Percentiles rank a stretch among this genome's conserved stretches.
Evolutionary conservation across 176 grass and related monocot genomes (phyloP).

Genomic region (barley (Hordeum vulgare)): MorexV3_pseudomolecules_assembly NC_058520.1:119277206-119277705

Average conservation of each 20-base stretch:
- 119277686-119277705: conserved; percentile 55
- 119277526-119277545: conserved; percentile 43
- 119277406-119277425: conserved; percentile 59
- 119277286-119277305: conserved; percentile 60
- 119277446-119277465: conserved; percentile 59
- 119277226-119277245: conserved; percentile 64
- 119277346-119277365: conserved; percentile 50
- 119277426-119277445: conserved; percentile 77
- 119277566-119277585: conserved; percentile 51
- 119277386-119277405: conserved; percentile 49
- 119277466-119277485: conserved; percentile 53
- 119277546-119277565: conserved; percentile 51
- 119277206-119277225: conserved; percentile 59
- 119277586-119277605: conserved; percentile 55
- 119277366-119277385: conserved; percentile 52
- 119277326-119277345: conserved; percentile 57
- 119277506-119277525: conserved; percentile 44
- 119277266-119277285: conserved; percentile 59
- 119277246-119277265: conserved; percentile 63
- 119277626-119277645: conserved; percentile 51
- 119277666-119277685: conserved; percentile 51
- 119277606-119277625: conserved; percentile 55
- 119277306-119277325: conserved; percentile 62
- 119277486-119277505: conserved; percentile 58
- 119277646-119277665: conserved; percentile 69